A percentile compares a stretch with the other conserved stretches of the same genome.
Conservation (phyloP, 257 asterid species). For the Sherardia arvensis region DNA sequence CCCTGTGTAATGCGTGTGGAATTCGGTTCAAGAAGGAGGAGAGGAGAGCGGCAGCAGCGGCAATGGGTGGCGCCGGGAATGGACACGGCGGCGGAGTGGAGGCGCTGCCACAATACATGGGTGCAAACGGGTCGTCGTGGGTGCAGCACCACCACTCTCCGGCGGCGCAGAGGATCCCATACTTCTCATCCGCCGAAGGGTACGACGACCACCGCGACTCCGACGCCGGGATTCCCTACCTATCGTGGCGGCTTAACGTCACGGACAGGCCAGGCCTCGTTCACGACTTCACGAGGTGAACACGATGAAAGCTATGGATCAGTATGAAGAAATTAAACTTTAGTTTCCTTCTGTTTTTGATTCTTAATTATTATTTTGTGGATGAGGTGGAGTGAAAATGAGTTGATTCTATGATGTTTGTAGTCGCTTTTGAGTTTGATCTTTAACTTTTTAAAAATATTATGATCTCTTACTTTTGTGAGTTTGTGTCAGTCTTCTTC, state of each 20-base stretch:
- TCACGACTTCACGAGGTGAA: slow-evolving; percentile 63
- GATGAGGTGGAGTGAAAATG: slow-evolving; percentile 69
- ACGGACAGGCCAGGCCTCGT: slow-evolving; percentile 57
- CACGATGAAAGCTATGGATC: slow-evolving; percentile 23
- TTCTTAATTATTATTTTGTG: too few species aligned
- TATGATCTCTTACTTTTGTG: slow-evolving; percentile 9
- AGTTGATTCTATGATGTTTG: slow-evolving; percentile 60
- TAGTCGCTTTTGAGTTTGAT: slow-evolving; percentile 8
- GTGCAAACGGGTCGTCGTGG: slow-evolving; percentile 52
- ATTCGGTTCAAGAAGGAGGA: slow-evolving; percentile 95
- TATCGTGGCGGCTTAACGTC: slow-evolving; percentile 77
- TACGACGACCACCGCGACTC: slow-evolving; percentile 47
- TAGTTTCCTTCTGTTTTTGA: slow-evolving; percentile 24
- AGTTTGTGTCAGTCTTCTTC: slow-evolving; percentile 3
- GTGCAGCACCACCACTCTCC: slow-evolving; percentile 29
- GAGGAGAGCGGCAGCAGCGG: slow-evolving; percentile 83
- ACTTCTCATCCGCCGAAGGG: slow-evolving; percentile 21
- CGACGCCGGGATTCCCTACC: slow-evolving; percentile 42
- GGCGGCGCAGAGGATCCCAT: slow-evolving; percentile 28
- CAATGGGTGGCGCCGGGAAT: slow-evolving; percentile 24
- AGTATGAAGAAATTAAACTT: slow-evolving; percentile 26
- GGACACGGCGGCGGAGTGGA: slow-evolving; percentile 16
- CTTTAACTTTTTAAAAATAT: slow-evolving; percentile 4
- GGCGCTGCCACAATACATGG: slow-evolving; percentile 36
- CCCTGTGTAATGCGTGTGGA: slow-evolving; percentile 96